Base-by-base conservation (phyloP, 495 filamentous ascomycete species). In the Lasiosphaeria ovina region DNA sequence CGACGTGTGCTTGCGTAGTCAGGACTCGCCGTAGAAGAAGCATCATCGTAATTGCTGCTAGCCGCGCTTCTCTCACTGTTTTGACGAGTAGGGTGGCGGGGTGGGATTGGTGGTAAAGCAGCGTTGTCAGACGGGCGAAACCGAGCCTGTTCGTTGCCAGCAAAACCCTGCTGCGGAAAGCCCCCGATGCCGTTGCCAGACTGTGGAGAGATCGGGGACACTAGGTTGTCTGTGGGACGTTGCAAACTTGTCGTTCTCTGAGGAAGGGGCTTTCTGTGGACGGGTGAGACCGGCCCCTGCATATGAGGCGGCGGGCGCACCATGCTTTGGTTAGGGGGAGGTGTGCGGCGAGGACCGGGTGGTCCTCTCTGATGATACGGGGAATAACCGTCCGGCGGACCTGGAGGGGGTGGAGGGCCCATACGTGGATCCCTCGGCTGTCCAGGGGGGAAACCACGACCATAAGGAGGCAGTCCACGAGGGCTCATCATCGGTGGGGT, bases 1-100 rank as follows among this genome's bases (percentile, higher is more conserved):
- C 76, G 81, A 24, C 80, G 80, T 9, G 87, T 89, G 70, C 89
- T 92, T 6, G 88, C 86, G 72, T 91, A 92, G 62, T 83, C 80
- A 0, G 79, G 81, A 55, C 76, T 79, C 24, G 70, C 65, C 16
- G 78, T 82, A 3, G 79, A 80, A 16, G 76, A 74, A 11, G 71
- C 75, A 45, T 82, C 81, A 45, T 83, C 79, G 63, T 79, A 79
- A 11, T 69, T 66, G 51, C 75, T 79, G 51, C 71, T 75, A 6
- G 69, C 62, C 12, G 69, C 67, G 57, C 72, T 79, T 51, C 70
- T 64, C 54, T 73, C 66, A 12, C 72, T 75, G 50, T 76, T 67
- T 17, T 70, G 66, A 12, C 71, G 74, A 52, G 36, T 51, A n/a
- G 55, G 51, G 11, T 56, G 42, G 47, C 65, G 53, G 59, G 45